Conservation (phyloP, 2,329 filamentous ascomycete species). For the Fusarium sp. region DNA sequence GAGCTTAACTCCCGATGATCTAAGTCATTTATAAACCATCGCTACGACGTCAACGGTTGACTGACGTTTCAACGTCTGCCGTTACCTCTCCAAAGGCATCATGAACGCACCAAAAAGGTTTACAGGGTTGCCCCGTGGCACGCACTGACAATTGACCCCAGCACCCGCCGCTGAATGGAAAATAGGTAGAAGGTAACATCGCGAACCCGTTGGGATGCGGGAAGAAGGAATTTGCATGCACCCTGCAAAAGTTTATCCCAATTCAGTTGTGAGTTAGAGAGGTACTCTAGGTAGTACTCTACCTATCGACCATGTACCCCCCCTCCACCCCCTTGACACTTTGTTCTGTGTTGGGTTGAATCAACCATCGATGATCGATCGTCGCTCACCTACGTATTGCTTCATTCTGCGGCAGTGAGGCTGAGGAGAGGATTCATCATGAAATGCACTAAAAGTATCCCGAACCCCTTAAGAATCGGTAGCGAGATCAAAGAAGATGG, state of each 20-base stretch:
- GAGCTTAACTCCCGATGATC: constrained; percentile 11
- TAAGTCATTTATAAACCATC: neutral
- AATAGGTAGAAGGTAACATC: constrained; percentile 34
- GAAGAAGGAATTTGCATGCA: constrained; percentile 37
- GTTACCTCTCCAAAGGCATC: constrained; percentile 9
- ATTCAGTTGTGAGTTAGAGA: constrained; percentile 10
- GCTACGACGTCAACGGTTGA: constrained; percentile 15
- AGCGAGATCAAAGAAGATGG: constrained; percentile 21
- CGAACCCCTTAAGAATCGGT: constrained; percentile 10
- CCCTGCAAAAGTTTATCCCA: constrained; percentile 36
- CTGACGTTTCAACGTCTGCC: constrained; percentile 8
- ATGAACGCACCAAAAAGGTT: constrained; percentile 5
- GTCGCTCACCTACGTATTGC: neutral
- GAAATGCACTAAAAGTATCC: constrained; percentile 3
- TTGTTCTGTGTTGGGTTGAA: neutral
- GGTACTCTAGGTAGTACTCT: constrained; percentile 3
- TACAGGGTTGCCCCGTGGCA: constrained; percentile 28
- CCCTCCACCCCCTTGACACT: neutral
- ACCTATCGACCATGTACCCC: neutral
- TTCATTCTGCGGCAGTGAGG: constrained; percentile 25
- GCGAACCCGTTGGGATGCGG: constrained; percentile 29
- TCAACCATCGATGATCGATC: constrained; percentile 12
- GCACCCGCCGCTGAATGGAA: constrained; percentile 30
- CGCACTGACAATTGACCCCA: constrained; percentile 18
- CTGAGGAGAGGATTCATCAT: constrained; percentile 12